A percentile compares a stretch with the other conserved stretches of the same genome.
These are phyloP conservation scores for Thalassiosira exigua DNA, from an alignment of 352 stramenopile species.

Conservation along the genomic window DNA sequence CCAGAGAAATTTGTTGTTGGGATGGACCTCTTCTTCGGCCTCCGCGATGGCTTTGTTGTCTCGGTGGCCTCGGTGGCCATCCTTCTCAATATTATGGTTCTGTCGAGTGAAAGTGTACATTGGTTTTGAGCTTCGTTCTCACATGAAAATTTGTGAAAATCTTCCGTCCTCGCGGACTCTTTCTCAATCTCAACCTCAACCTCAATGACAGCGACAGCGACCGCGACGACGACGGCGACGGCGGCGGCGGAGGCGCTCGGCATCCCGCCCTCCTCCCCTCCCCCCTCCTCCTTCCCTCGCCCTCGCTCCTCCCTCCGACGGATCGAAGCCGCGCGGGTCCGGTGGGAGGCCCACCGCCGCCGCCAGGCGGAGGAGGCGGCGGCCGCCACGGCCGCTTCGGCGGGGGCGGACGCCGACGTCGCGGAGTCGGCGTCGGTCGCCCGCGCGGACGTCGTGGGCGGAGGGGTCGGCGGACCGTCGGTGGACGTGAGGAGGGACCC, in stretches of 20 bases:
- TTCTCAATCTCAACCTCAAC: too few relatives aligned
- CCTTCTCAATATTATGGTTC: too few relatives aligned
- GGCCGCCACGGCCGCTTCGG: neutral
- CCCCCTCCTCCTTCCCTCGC: neutral
- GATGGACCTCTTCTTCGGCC: too few relatives aligned
- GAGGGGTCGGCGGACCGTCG: neutral
- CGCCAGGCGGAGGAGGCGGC: neutral
- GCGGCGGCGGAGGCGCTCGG: too few relatives aligned
- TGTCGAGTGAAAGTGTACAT: too few relatives aligned
- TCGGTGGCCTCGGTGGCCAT: too few relatives aligned
- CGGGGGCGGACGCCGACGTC: neutral
- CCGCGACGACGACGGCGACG: neutral
- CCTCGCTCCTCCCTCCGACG: neutral
- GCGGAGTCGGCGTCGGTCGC: neutral
- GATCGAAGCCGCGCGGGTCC: neutral
- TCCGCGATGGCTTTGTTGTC: too few relatives aligned
- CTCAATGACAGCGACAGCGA: neutral
- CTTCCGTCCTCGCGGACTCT: too few relatives aligned
- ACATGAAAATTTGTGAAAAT: too few relatives aligned
- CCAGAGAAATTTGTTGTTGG: too few relatives aligned
- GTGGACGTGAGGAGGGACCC: neutral
- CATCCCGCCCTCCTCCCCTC: too few relatives aligned
- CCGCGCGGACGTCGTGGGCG: neutral
- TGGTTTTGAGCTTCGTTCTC: too few relatives aligned
- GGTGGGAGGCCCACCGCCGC: neutral